phyloP scores from a whole-genome alignment of 371 early-diverging fungal species.

The Mortierella sp. region DNA sequence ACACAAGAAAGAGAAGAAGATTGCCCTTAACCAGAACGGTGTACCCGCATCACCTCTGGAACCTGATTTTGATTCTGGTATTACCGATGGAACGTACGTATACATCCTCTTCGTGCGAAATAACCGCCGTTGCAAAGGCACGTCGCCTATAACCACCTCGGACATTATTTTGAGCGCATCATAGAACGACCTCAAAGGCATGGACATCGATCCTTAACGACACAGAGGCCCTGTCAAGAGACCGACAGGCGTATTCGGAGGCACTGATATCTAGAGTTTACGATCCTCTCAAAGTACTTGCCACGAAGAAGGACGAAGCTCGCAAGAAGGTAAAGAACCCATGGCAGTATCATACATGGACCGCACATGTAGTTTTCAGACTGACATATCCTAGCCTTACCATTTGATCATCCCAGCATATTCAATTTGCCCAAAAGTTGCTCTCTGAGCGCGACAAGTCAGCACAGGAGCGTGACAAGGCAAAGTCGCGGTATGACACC shows the following conservation, averaged over 20 bases:
- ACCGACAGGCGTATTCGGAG: conserved; percentile 69
- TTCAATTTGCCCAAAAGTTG: conserved; percentile 73
- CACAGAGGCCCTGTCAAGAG: conserved; percentile 68
- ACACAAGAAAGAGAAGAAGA: conserved; percentile 55
- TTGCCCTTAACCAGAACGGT: conserved; percentile 24
- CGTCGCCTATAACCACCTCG: too few species aligned
- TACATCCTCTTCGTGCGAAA: too few species aligned
- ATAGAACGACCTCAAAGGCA: conserved; percentile 61
- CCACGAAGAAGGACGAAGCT: conserved; percentile 74
- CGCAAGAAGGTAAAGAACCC: conserved; percentile 76
- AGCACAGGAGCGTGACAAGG: conserved; percentile 77
- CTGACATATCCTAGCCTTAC: not conserved
- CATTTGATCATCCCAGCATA: conserved; percentile 61
- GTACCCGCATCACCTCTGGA: conserved; percentile 46
- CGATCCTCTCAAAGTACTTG: conserved; percentile 69
- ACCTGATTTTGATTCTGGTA: conserved; percentile 40
- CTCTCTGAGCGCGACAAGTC: conserved; percentile 72
- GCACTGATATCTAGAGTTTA: conserved; percentile 60
- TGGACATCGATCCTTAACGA: conserved; percentile 73
- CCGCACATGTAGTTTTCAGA: too few species aligned
- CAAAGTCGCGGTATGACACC: conserved; percentile 76
- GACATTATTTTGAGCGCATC: too few species aligned
- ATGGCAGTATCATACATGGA: too few species aligned
- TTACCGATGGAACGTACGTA: conserved; percentile 51
- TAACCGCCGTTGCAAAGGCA: too few species aligned